These are phyloP conservation scores for Berkeleyomyces basicola DNA, from an alignment of 2,329 filamentous ascomycete species.

Conservation along the genomic window DNA sequence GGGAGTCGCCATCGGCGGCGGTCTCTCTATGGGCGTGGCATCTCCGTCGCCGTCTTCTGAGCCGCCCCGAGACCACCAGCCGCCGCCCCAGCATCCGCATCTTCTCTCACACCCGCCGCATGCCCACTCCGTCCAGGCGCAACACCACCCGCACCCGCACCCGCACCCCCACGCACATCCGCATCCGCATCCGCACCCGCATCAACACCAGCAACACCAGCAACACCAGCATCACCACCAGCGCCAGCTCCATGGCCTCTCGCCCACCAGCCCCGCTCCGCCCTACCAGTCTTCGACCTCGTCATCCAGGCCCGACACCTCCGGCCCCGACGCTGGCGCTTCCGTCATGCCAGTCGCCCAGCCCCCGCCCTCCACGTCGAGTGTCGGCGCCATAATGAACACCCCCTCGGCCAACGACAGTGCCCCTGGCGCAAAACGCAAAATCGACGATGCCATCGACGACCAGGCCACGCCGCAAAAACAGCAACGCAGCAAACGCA, in stretches of 20 bases:
- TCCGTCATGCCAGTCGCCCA: neutral
- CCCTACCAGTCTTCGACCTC: neutral
- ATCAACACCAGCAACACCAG: neutral
- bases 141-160: neutral
- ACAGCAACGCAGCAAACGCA: slow-evolving; percentile 43
- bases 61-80: slow-evolving; percentile 30
- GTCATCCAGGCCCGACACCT: neutral
- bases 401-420: neutral
- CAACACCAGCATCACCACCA: slow-evolving; percentile 2
- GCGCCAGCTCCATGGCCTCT: neutral
- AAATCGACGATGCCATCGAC: slow-evolving; percentile 23
- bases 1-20: slow-evolving; percentile 16
- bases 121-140: neutral
- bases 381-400: neutral
- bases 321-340: neutral
- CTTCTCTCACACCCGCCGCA: neutral
- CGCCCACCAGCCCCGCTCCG: slow-evolving; percentile 2
- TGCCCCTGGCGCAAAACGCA: slow-evolving; percentile 19
- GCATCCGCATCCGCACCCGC: slow-evolving; percentile 2
- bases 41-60: slow-evolving; percentile 27
- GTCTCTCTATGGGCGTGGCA: slow-evolving; percentile 15
- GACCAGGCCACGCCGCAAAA: slow-evolving; percentile 25
- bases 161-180: neutral
- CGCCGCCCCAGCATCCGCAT: slow-evolving; percentile 15
- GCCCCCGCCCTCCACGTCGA: neutral